Base-by-base conservation (phyloP, 495 filamentous ascomycete species). In the Penicillium psychrofluorescens region DNA sequence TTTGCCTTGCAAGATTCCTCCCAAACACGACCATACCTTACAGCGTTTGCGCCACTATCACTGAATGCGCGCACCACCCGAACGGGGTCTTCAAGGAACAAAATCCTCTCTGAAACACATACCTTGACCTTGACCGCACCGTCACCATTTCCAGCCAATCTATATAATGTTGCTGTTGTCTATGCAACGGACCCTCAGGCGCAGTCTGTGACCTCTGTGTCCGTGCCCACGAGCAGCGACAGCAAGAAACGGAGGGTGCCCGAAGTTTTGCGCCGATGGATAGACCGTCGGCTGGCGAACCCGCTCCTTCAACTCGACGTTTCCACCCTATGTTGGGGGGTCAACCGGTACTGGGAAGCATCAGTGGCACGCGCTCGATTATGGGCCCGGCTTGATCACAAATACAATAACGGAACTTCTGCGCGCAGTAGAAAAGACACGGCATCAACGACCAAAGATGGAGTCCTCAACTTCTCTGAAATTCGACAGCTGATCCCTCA, bases 291-390 rank as follows among this genome's bases (percentile, higher is more conserved):
- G 27, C 43, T 73, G 32, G 45, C 46, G 9, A 69, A 62, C 30
- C 58, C 65, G 1, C 58, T 71, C 8, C 33, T 67, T 12, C 62
- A 54, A 35, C 53, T 71, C 2, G 68, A 73, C 39, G 51, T 73
- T 31, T 55, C 68, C 8, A 70, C 66, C 7, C 55, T 71, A 4
- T 70, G 70, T 43, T 66, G 66, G 61, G 67, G 66, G 15, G 63
- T 71, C 29, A 70, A 67, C 27, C 54, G 64, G 8, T 70, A 67
- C 48, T 72, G 70, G 67, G 70, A 70, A 55, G 61, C 57, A 11
- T 47, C 55, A 27, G 41, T 71, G 14, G 53, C 57, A 12, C 62
- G 68, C 3, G 70, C 70, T 29, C 55, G 56, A 28, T 40, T 71
- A 36, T 71, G 68, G 70, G 50, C 63, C 11, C 53, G 54, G 16